These are phyloP conservation scores for Asparagopsis taxiformis DNA, from an alignment of 31 red algal species.

Conservation along the genomic window DNA sequence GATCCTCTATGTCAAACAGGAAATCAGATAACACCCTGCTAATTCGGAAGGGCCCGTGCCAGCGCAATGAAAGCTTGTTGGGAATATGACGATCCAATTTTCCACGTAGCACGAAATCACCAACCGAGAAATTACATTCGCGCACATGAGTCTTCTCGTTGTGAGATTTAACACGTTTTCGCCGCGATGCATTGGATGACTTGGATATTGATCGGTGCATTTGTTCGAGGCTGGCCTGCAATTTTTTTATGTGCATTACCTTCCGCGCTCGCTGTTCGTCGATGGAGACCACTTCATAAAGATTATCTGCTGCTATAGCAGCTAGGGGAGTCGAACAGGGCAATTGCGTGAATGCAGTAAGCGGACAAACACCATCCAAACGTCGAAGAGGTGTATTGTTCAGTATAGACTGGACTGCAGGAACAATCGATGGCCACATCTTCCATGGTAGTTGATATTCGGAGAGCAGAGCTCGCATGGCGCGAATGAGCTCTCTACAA, in stretches of 20 bases:
- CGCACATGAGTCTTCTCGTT: not conserved
- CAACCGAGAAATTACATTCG: not conserved
- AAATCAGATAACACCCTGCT: constrained; percentile 5
- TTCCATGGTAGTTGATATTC: not conserved
- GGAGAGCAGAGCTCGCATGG: not conserved
- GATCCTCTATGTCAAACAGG: constrained; percentile 24
- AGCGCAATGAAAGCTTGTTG: not conserved
- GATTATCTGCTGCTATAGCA: no score
- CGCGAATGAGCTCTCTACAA: not conserved
- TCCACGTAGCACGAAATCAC: not conserved
- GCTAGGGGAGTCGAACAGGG: no score
- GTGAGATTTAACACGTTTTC: not conserved
- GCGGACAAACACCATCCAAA: not conserved
- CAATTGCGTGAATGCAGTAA: not conserved
- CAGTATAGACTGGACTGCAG: not conserved
- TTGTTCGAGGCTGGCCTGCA: not conserved
- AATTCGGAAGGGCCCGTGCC: not conserved
- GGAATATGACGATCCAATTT: not conserved
- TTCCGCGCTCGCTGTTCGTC: no score
- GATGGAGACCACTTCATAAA: no score
- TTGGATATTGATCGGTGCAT: constrained; percentile 5
- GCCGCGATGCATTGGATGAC: not conserved
- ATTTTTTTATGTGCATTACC: no score
- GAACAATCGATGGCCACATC: not conserved
- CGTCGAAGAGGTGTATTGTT: not conserved